Conservation (phyloP, 2,329 filamentous ascomycete genomes). For the Claviceps quebecensis region DNA sequence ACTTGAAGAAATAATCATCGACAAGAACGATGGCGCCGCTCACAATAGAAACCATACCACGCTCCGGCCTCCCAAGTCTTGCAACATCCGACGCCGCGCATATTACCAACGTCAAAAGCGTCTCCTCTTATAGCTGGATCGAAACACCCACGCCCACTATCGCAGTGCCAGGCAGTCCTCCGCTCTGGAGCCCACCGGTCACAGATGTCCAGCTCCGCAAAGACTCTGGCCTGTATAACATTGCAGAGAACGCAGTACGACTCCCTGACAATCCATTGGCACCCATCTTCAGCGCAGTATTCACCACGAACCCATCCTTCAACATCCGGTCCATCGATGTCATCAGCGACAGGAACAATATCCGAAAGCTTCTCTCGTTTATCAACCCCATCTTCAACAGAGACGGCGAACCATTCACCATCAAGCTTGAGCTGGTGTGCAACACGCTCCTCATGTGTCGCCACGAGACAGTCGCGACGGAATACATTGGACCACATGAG, state of each 20-base stretch:
- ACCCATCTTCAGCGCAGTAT: slow-evolving; percentile 31
- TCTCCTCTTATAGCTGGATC: slow-evolving; percentile 38
- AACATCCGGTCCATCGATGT: slow-evolving; percentile 25
- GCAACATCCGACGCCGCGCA: not conserved
- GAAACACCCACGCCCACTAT: slow-evolving; percentile 27
- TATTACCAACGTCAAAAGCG: slow-evolving; percentile 23
- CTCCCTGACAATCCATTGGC: slow-evolving; percentile 29
- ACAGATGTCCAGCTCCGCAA: slow-evolving; percentile 14
- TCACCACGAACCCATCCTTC: slow-evolving; percentile 22
- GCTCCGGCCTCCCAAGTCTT: not conserved
- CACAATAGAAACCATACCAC: not conserved
- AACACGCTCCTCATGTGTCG: slow-evolving; percentile 26
- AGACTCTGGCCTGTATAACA: slow-evolving; percentile 27
- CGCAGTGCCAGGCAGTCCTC: slow-evolving; percentile 25
- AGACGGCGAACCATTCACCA: slow-evolving; percentile 23
- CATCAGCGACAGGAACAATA: slow-evolving; percentile 32
- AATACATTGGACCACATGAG: slow-evolving; percentile 18
- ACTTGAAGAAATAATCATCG: not conserved
- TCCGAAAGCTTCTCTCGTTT: slow-evolving; percentile 34
- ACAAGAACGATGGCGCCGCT: not conserved
- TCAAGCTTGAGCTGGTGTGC: slow-evolving; percentile 23
- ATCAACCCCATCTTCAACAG: slow-evolving; percentile 16
- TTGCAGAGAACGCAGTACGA: slow-evolving; percentile 30
- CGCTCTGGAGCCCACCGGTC: slow-evolving; percentile 21
- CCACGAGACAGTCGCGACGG: slow-evolving; percentile 15